Conservation (phyloP, 2,329 filamentous ascomycete genomes). For the Lomentospora prolificans region DNA sequence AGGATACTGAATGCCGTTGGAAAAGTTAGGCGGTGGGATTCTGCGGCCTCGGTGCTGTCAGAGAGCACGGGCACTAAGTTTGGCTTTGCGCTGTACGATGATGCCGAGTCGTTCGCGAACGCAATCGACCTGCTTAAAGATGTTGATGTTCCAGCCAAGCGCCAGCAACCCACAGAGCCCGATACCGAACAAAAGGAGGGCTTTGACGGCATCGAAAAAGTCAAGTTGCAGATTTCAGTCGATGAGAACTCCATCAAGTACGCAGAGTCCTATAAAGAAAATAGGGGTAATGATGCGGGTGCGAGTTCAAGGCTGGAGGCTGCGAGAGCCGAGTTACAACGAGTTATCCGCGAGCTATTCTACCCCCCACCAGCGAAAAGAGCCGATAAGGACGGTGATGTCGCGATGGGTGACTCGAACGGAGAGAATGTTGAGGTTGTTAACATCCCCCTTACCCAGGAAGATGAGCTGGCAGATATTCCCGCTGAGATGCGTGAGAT, state of each 20-base stretch:
- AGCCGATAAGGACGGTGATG: conserved; percentile 57
- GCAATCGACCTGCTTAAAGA: conserved; percentile 79
- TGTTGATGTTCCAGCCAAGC: conserved; percentile 71
- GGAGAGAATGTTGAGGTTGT: conserved; percentile 71
- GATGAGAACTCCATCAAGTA: conserved; percentile 79
- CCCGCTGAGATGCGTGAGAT: conserved; percentile 93
- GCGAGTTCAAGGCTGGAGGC: conserved; percentile 54
- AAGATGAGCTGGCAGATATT: conserved; percentile 92
- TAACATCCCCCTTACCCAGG: conserved; percentile 76
- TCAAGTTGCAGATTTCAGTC: conserved; percentile 61
- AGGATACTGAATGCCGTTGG: conserved; percentile 69
- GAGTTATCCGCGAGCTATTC: conserved; percentile 61
- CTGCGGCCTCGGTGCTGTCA: conserved; percentile 48
- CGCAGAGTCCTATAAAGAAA: conserved; percentile 69
- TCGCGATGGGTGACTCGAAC: conserved; percentile 55
- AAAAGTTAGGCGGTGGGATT: conserved; percentile 74
- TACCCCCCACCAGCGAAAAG: conserved; percentile 44
- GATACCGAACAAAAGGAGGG: conserved; percentile 26
- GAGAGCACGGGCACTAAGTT: conserved; percentile 77
- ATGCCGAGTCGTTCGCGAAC: conserved; percentile 75
- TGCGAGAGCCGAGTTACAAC: conserved; percentile 57
- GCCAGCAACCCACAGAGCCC: conserved; percentile 39
- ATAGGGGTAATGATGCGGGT: conserved; percentile 51
- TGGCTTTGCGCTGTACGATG: conserved; percentile 92
- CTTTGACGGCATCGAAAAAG: conserved; percentile 55